These are phyloP conservation scores for Pythium dissimile DNA, from an alignment of 352 stramenopile genomes.

Conservation along the genomic window DNA sequence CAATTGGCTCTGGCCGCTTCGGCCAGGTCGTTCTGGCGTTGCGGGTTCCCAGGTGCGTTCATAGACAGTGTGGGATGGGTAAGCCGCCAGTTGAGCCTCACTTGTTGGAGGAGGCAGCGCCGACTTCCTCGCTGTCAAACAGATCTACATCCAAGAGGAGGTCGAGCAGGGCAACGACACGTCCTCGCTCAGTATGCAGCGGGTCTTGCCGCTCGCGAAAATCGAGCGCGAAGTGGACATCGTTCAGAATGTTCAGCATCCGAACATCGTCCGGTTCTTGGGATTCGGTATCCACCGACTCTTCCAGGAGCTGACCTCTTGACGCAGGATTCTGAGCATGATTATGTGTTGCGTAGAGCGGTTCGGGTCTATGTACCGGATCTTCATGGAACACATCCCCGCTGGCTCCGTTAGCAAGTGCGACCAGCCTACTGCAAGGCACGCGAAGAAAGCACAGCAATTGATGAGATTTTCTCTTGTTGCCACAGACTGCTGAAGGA, in stretches of 20 bases:
- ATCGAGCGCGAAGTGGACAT: constrained; percentile 61
- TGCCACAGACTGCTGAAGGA: constrained; percentile 65
- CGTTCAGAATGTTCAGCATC: constrained; percentile 44
- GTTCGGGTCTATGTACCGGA: constrained; percentile 48
- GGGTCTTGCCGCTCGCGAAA: constrained; percentile 42
- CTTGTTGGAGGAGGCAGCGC: too few relatives aligned
- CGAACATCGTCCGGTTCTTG: constrained; percentile 58
- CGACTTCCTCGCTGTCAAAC: constrained; percentile 86
- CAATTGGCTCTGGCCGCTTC: constrained; percentile 67
- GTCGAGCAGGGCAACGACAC: constrained; percentile 62
- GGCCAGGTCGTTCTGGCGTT: constrained; percentile 71
- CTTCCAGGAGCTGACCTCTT: too few relatives aligned
- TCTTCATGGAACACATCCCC: constrained; percentile 88
- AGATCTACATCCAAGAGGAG: constrained; percentile 82
- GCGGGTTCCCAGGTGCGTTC: constrained; percentile 43
- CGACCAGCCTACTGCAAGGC: too few relatives aligned
- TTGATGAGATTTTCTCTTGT: neutral
- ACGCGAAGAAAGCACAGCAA: neutral
- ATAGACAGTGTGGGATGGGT: neutral
- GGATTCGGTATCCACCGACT: too few relatives aligned
- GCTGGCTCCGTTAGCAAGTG: constrained; percentile 74
- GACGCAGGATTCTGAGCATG: too few relatives aligned
- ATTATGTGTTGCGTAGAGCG: constrained; percentile 30
- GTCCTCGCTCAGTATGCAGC: constrained; percentile 55
- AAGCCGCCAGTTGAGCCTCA: neutral